phyloP scores from a whole-genome alignment of 352 stramenopile genomes.

The Phytophthora rubi region DNA sequence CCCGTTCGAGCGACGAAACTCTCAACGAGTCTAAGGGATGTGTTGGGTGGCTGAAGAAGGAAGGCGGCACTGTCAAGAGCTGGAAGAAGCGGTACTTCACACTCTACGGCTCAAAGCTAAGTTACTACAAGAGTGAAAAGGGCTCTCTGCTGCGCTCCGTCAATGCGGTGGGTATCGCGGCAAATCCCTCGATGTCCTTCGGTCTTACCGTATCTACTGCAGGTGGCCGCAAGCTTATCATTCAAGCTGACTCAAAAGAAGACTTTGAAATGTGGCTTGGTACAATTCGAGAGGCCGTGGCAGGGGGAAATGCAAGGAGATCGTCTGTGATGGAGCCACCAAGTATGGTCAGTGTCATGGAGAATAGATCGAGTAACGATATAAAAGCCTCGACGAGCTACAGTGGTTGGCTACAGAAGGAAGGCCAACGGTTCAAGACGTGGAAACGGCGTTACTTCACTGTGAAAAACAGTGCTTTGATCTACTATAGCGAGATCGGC shows the following conservation, averaged over 20 bases:
- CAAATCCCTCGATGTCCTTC: conserved; percentile 43
- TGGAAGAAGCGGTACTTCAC: conserved; percentile 85
- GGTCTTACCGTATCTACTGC: conserved; percentile 55
- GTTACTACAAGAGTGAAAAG: conserved; percentile 80
- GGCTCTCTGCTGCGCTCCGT: conserved; percentile 58
- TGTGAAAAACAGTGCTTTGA: conserved; percentile 68
- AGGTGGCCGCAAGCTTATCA: conserved; percentile 53
- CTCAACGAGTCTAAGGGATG: conserved; percentile 42
- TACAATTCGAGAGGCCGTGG: conserved; percentile 43
- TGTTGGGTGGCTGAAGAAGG: conserved; percentile 75
- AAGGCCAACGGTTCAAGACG: conserved; percentile 77
- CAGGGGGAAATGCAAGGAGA: conserved; percentile 14
- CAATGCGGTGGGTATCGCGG: conserved; percentile 44
- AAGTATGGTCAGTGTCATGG: conserved; percentile 16
- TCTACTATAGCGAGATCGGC: conserved; percentile 75
- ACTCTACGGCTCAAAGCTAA: conserved; percentile 69
- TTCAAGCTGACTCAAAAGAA: conserved; percentile 68
- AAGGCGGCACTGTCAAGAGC: conserved; percentile 67
- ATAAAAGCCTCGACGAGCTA: conserved; percentile 32
- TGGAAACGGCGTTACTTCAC: conserved; percentile 84
- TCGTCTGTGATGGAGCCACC: conserved; percentile 12
- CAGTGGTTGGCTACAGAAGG: conserved; percentile 81
- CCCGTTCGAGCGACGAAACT: conserved; percentile 28
- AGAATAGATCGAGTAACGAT: conserved; percentile 26
- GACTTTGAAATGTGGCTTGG: conserved; percentile 71